Evolutionary conservation across 352 stramenopile species (phyloP).

Genomic region (Globisporangium nunn): DNA sequence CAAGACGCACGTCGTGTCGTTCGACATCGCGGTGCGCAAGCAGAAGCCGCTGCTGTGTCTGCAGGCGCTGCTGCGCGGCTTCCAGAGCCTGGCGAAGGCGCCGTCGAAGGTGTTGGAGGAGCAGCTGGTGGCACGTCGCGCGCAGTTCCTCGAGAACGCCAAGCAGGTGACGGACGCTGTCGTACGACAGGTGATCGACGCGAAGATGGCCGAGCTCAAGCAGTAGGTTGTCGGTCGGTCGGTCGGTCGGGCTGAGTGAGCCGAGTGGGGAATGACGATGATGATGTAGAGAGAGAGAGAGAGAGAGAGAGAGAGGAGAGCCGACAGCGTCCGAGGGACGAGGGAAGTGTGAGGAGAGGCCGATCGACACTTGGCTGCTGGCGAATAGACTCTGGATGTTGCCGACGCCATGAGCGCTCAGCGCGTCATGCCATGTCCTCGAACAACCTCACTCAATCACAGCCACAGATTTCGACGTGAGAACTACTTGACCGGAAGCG

Average conservation of each 20-base stretch:
- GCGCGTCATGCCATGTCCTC: too few relatives aligned
- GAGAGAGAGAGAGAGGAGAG: not conserved
- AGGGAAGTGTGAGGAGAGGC: too few relatives aligned
- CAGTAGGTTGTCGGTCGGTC: slow-evolving; percentile 19
- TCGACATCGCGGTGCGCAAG: slow-evolving; percentile 72
- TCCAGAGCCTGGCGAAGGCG: slow-evolving; percentile 25
- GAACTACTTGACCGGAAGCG: too few relatives aligned
- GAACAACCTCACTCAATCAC: not conserved
- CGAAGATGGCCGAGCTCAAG: slow-evolving; percentile 53
- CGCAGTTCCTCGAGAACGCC: slow-evolving; percentile 38
- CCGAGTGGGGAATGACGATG: too few relatives aligned
- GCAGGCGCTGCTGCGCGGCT: slow-evolving; percentile 62
- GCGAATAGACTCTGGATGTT: slow-evolving; percentile 1
- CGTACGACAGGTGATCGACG: slow-evolving; percentile 53
- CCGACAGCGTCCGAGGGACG: not conserved
- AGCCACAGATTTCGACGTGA: not conserved
- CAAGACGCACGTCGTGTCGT: slow-evolving; percentile 64
- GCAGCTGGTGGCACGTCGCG: slow-evolving; percentile 28
- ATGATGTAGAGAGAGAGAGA: not conserved
- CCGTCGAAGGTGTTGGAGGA: slow-evolving; percentile 15
- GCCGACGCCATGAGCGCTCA: not conserved
- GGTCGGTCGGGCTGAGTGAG: not conserved
- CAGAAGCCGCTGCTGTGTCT: slow-evolving; percentile 70
- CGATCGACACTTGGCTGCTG: not conserved
- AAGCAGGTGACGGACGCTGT: slow-evolving; percentile 54